Base-by-base conservation (phyloP, 2,329 filamentous ascomycete genomes). In the Fusarium udum region DNA sequence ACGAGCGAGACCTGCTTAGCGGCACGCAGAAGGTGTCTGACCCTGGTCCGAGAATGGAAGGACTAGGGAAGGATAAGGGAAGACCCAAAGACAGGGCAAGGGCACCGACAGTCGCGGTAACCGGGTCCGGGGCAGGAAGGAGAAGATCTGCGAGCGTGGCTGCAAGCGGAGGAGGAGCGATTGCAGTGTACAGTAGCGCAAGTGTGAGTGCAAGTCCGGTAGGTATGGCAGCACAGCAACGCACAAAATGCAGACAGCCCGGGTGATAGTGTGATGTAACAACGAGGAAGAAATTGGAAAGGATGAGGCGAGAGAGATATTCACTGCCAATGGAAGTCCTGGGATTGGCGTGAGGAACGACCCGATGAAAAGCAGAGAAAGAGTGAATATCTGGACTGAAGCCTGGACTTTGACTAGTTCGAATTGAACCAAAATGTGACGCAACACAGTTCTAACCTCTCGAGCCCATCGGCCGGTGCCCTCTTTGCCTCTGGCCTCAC, bases 61-160 rank as follows among this genome's bases (percentile, higher is more conserved):
- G 66, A 72, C 73, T 64, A 74, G 66, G 67, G 70, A 68, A 70
- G 74, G 64, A 75, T 61, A 71, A 74, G 68, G 69, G 72, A 74
- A 73, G 63, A 66, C 61, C 51, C 51, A 53, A 56, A 71, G 61
- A 64, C 59, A 75, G 67, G 68, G 64, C 62, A 72, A 58, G 64
- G 72, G 55, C 66, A 66, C 63, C 65, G 70, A 77, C 56, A 52
- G 70, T 74, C 70, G 72, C 69, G 63, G 67, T 69, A 75, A 71
- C 71, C 67, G 71, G 73, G 71, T 72, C 65, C 73, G 68, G 75
- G 69, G 69, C 60, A 67, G 66, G 60, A 71, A 58, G 63, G 67
- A 77, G 64, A 66, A 57, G 75, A 77, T 77, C 70, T 77, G 72
- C 75, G 73, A 72, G 67, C 53, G 72, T 75, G 67, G 74, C 73